These are phyloP conservation scores for Crithidia expoeki DNA, from an alignment of 208 protist genomes.

Conservation along the genomic window DNA sequence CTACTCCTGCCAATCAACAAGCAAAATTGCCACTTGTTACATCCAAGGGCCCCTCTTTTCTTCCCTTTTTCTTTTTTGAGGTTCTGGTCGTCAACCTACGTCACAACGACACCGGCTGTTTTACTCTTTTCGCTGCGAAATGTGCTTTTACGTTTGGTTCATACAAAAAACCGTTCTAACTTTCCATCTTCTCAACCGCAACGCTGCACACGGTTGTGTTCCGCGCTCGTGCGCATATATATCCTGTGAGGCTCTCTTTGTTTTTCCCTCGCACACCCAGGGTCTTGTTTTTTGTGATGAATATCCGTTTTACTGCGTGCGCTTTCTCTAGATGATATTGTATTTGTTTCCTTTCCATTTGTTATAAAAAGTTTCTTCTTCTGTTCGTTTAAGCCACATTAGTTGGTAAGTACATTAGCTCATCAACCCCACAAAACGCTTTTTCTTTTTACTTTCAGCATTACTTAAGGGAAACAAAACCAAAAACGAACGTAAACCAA, in stretches of 20 bases:
- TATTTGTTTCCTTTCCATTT: not conserved
- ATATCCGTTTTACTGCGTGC: not conserved
- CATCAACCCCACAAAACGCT: not conserved
- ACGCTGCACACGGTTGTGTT: not conserved
- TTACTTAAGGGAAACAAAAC: slow-evolving; percentile 1
- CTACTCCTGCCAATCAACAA: too few relatives aligned
- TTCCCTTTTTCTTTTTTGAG: not conserved
- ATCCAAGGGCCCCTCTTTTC: too few relatives aligned
- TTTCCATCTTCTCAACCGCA: not conserved
- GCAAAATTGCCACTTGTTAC: too few relatives aligned
- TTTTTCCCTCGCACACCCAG: not conserved
- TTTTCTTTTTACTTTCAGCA: not conserved
- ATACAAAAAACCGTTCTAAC: not conserved
- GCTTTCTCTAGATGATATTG: not conserved
- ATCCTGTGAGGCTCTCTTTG: not conserved
- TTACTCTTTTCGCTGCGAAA: not conserved
- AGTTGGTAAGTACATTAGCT: not conserved
- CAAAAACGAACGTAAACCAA: not conserved
- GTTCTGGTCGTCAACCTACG: not conserved
- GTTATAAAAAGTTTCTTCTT: not conserved
- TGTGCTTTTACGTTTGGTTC: not conserved
- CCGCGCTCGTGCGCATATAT: not conserved
- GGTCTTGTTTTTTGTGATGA: not conserved
- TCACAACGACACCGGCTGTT: not conserved
- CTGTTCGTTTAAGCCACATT: not conserved